A percentile compares a stretch with the other conserved stretches of the same genome.
phyloP scores from a whole-genome alignment of 179 eudicot species.

The Heliamphora pulchella region DNA sequence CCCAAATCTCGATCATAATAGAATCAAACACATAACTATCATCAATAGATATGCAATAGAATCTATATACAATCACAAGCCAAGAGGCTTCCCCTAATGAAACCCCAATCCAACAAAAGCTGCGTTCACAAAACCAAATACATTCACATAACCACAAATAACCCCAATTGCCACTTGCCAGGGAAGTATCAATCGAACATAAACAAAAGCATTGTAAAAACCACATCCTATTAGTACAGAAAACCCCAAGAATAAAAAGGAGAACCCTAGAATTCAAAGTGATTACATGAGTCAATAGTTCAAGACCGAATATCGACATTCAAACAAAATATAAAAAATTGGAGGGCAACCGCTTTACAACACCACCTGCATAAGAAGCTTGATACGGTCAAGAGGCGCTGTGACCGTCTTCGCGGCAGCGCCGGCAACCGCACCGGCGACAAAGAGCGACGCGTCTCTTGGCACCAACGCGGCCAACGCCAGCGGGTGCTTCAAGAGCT shows the following conservation, averaged over 20 bases:
- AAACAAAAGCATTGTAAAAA: background rate
- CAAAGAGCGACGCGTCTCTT: conserved; percentile 62
- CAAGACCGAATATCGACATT: background rate
- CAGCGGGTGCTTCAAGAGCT: conserved; percentile 57
- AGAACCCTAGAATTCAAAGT: background rate
- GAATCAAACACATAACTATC: background rate
- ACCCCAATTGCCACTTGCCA: background rate
- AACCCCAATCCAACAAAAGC: background rate
- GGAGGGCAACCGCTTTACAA: background rate
- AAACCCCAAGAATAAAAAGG: background rate
- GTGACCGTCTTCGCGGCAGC: conserved; percentile 72
- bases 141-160: background rate
- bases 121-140: background rate
- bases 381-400: conserved; percentile 81
- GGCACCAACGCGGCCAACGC: conserved; percentile 57
- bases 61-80: background rate
- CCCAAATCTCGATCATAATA: background rate
- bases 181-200: no score
- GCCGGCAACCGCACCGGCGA: conserved; percentile 73
- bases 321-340: background rate
- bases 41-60: background rate
- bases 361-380: conserved; percentile 80
- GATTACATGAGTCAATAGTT: background rate
- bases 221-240: background rate
- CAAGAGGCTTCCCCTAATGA: background rate